Evolutionary conservation across 1,139 yeast genomes (phyloP).

Genomic region (Debaryomyces udenii): DNA sequence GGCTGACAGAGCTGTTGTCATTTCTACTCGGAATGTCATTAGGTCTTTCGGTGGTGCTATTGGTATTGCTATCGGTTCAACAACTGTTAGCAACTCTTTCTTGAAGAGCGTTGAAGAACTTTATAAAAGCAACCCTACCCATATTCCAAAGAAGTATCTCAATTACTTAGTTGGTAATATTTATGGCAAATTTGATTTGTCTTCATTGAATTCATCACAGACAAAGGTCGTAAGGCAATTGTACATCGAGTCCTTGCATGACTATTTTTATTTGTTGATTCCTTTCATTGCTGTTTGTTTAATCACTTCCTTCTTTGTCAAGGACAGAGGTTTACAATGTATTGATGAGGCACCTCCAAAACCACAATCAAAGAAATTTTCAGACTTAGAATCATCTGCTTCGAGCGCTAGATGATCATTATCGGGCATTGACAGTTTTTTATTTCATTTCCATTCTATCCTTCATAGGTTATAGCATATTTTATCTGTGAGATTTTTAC

Average conservation of each 20-base stretch:
- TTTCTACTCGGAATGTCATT: constrained; percentile 54
- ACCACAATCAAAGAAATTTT: neutral
- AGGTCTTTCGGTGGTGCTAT: constrained; percentile 58
- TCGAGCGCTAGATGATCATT: constrained; percentile 7
- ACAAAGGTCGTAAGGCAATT: constrained; percentile 27
- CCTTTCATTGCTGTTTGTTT: constrained; percentile 48
- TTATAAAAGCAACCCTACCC: constrained; percentile 6
- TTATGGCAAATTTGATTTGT: constrained; percentile 21
- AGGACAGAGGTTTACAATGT: constrained; percentile 46
- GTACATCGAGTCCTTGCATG: constrained; percentile 40
- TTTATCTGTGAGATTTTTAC: no score
- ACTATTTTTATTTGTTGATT: constrained; percentile 43
- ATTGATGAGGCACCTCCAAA: constrained; percentile 32
- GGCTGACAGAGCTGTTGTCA: constrained; percentile 58
- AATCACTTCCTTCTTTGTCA: constrained; percentile 35
- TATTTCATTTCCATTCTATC: neutral
- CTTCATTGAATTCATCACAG: constrained; percentile 24
- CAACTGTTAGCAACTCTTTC: constrained; percentile 26
- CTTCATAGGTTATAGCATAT: neutral
- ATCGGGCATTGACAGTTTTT: neutral
- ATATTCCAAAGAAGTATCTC: constrained; percentile 19
- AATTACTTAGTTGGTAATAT: constrained; percentile 22
- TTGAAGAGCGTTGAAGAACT: constrained; percentile 16
- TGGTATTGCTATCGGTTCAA: constrained; percentile 30
- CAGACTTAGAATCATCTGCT: constrained; percentile 13